Base-by-base conservation (phyloP, 2,329 filamentous ascomycete species). In the Penicillium concentricum region DNA sequence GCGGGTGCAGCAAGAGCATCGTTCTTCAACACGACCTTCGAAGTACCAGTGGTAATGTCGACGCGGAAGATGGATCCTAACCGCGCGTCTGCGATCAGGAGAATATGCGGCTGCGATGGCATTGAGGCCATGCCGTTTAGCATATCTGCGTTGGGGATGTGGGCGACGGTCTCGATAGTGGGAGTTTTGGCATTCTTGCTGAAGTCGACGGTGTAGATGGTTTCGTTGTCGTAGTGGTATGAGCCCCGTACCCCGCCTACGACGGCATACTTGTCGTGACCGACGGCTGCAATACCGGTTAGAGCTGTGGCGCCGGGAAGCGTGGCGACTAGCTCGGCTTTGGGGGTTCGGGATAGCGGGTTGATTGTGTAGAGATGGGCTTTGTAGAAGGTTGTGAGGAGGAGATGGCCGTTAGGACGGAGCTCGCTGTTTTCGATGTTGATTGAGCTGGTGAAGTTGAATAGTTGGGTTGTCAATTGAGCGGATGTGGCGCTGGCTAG, bases 111-210 rank as follows among this genome's bases (percentile, higher is more conserved):
- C 8, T 45, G 49, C 4, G 26, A 38, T 9, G 58, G 61, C 15
- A 67, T 26, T 8, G 59, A 50, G 10, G 63, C 51, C 22, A 66
- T 47, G 10, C 62, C 62, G 22, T 67, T 67, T 6, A 66, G 52
- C 48, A 62, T 57, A 15, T 58, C 48, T 2, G 64, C 62, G 24
- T 58, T 41, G 0, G 59, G 61, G 16, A 65, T 52, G 13, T 16
- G 37, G 6, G 61, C 49, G 2, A 60, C 46, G 12, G 48, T 52
- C 8, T 41, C 38, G 44, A 5, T 41, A 28, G 34, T 37, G 34
- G 34, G 34, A 2, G n/a, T 37, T 5, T 34, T 18, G 15, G 57
- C n/a, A 41, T 47, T 35, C 26, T 5, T 37, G 37, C 22, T 41
- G 18, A 65, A 54, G 35, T 66, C 62, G 35, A 66, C 54, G 2